Base-by-base conservation (phyloP, 768 basidiomycete genomes). In the Imleria badia region DNA sequence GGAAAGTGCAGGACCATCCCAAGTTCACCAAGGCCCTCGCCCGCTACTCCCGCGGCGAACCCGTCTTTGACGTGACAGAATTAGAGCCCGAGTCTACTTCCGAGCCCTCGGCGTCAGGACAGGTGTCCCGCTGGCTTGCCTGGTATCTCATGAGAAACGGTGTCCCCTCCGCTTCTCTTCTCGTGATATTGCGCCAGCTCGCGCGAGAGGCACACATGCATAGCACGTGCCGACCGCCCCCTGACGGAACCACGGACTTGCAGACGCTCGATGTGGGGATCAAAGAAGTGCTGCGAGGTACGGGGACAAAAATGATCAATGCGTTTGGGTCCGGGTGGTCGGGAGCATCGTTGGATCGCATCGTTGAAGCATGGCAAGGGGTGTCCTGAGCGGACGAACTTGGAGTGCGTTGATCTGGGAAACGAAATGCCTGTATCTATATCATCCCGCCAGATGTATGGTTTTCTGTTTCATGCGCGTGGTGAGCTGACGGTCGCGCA, bases 221-320 rank as follows among this genome's bases (percentile, higher is more conserved):
- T 41, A 86, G 85, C 61, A 59, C 79, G 14, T 74, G 72, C 10
- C 66, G 67, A 4, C 70, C 80, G 8, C 73, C 76, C 1, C 84
- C 86, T 0, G 78, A 79, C 8, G 86, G 85, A 0, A 83, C 80
- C 0, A 48, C 53, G 14, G 69, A 78, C 44, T 47, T 69, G 30
- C 55, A 48, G 11, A 57, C 59, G n/a, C 66, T 80, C 26, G 78
- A 80, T 34, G 67, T 66, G 19, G 87, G 86, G 1, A 93, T 98
- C 57, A 86, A 84, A 61, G 89, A 95, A 65, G 92, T 97, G 10
- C 66, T 97, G 56, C 89, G 93, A 64, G 82, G 85, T 0, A 89
- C 94, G 0, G 95, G 95, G 2, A 82, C 84, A 0, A 94, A 91
- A 64, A 81, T 90, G 80, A 84, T 83, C 20, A 84, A 84, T 6